phyloP scores from a whole-genome alignment of 805 yeast species.

The Yarrowia divulgata region DNA sequence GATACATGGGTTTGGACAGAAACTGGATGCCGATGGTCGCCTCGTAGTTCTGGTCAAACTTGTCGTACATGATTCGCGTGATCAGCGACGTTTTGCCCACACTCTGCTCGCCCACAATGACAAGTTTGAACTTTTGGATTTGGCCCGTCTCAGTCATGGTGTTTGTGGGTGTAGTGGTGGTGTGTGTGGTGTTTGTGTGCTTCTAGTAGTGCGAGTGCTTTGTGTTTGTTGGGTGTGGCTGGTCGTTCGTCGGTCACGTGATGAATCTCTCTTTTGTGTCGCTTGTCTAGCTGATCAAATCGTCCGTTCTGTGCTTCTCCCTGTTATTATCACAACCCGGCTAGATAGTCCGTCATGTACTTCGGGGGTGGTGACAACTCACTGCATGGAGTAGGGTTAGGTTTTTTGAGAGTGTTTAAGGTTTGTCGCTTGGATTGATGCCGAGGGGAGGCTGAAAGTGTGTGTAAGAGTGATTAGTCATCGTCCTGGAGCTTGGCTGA shows the following conservation, averaged over 20 bases:
- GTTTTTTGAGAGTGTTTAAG: neutral
- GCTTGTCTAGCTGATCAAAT: neutral
- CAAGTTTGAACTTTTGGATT: constrained; percentile 62
- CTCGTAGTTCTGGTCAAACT: constrained; percentile 91
- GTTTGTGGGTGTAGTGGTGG: neutral
- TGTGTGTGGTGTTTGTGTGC: neutral
- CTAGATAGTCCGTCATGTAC: constrained; percentile 6
- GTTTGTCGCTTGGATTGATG: neutral
- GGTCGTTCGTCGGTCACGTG: neutral
- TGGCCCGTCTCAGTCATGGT: constrained; percentile 43
- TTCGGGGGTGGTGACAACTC: constrained; percentile 19
- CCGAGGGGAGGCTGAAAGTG: too few species aligned
- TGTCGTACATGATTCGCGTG: constrained; percentile 97
- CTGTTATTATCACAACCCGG: neutral
- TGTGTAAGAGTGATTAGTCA: too few species aligned
- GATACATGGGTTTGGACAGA: constrained; percentile 77
- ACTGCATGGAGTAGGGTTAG: constrained; percentile 20
- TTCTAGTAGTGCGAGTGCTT: too few species aligned
- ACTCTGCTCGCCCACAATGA: constrained; percentile 95
- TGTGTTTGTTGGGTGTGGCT: neutral
- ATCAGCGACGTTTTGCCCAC: constrained; percentile 96
- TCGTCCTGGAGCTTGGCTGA: too few species aligned
- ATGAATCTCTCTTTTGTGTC: neutral
- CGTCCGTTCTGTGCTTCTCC: constrained; percentile 6
- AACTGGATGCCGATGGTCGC: constrained; percentile 98